Evolutionary conservation across 176 grass and related monocot species (phyloP).

Genomic region (Echinochloa phyllopogon): DNA sequence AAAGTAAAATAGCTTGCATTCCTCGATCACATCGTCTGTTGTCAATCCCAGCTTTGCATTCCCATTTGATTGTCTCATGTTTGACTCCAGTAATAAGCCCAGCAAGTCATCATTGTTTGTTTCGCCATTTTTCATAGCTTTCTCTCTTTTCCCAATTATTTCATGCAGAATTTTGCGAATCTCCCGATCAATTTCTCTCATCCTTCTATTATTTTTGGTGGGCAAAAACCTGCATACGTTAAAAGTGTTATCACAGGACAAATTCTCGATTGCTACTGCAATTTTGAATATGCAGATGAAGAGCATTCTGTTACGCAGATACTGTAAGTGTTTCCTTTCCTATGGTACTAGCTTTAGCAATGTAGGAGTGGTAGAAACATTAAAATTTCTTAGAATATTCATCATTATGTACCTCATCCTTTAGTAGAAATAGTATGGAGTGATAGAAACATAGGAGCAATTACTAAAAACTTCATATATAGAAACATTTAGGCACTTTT

Average conservation of each 20-base stretch:
- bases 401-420: not conserved
- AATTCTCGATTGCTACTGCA: not conserved
- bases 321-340: not conserved
- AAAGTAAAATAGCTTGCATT: conserved; percentile 96
- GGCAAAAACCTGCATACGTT: conserved; percentile 64
- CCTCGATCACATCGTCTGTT: conserved; percentile 69
- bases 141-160: conserved; percentile 67
- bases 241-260: not conserved
- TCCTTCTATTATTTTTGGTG: conserved; percentile 61
- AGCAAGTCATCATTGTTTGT: conserved; percentile 56
- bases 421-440: not conserved
- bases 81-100: conserved; percentile 71
- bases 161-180: conserved; percentile 42
- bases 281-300: not conserved
- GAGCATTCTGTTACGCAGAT: not conserved
- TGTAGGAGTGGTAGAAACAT: not conserved
- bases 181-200: conserved; percentile 46
- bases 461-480: not conserved
- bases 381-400: not conserved
- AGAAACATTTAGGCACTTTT: not conserved
- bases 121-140: conserved; percentile 46
- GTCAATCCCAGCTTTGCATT: conserved; percentile 51
- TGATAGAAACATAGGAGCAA: not conserved
- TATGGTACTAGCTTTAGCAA: not conserved
- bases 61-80: conserved; percentile 52